Conservation (phyloP, 2,329 filamentous ascomycete genomes). For the Penicillium sp. region DNA sequence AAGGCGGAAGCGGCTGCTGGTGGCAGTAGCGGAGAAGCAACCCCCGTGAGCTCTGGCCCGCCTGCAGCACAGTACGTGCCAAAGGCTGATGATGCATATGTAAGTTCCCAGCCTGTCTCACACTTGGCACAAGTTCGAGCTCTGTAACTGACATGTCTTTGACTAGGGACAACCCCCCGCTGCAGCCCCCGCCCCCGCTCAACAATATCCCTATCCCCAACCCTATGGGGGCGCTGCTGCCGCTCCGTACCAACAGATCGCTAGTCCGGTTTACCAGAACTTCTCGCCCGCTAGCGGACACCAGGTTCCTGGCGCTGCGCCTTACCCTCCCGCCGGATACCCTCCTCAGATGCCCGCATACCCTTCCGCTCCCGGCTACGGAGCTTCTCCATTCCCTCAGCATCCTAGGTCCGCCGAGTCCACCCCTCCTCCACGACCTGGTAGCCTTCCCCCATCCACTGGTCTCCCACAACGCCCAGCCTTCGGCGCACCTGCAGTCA, state of each 20-base stretch:
- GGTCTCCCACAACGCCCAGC: constrained; percentile 58
- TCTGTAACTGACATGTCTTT: constrained; percentile 5
- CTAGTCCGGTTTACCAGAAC: constrained; percentile 35
- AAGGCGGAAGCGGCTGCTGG: constrained; percentile 56
- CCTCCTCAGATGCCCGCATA: constrained; percentile 28
- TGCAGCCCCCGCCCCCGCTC: constrained; percentile 4
- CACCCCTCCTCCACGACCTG: constrained; percentile 46
- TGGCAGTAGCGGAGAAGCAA: constrained; percentile 53
- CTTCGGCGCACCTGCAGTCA: constrained; percentile 52
- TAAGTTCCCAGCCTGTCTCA: constrained; percentile 42
- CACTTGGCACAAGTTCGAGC: not conserved
- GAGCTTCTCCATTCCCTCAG: constrained; percentile 38
- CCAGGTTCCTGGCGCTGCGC: constrained; percentile 29
- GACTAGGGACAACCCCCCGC: constrained; percentile 30
- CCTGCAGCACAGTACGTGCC: constrained; percentile 47
- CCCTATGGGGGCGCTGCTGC: constrained; percentile 37
- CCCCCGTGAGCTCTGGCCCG: constrained; percentile 44
- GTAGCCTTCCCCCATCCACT: constrained; percentile 51
- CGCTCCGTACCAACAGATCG: constrained; percentile 38
- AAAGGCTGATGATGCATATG: constrained; percentile 50
- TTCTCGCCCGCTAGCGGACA: constrained; percentile 36
- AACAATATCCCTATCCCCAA: constrained; percentile 38
- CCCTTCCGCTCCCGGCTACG: constrained; percentile 33
- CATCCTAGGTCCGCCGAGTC: constrained; percentile 35
- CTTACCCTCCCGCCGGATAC: constrained; percentile 31